Percentiles rank a stretch among this genome's conserved stretches.
phyloP scores from a whole-genome alignment of 1,284 basidiomycete genomes.

The Phaffia rhodozyma region DNA sequence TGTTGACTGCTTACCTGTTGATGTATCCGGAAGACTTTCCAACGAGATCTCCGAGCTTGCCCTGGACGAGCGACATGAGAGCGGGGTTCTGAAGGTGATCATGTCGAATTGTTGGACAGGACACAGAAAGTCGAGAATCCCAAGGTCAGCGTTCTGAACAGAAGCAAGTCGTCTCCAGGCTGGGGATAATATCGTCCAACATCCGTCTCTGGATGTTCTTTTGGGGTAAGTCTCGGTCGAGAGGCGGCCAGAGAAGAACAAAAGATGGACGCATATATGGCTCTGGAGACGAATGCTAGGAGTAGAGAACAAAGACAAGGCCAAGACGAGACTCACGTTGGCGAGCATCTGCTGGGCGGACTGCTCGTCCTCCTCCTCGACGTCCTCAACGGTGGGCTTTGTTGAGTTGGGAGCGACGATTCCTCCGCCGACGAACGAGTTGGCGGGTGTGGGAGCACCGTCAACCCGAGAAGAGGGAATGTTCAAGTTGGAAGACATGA shows the following conservation, averaged over 20 bases:
- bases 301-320: background rate
- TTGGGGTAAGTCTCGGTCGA: background rate
- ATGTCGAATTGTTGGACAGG: background rate
- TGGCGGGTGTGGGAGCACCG: constrained; percentile 1
- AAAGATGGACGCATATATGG: background rate
- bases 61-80: constrained; percentile 47
- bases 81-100: constrained; percentile 41
- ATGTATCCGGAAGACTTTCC: constrained; percentile 75
- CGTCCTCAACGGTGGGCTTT: constrained; percentile 56
- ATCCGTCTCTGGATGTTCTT: too few relatives aligned
- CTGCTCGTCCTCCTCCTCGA: constrained; percentile 43
- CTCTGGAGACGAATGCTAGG: background rate
- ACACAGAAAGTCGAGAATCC: too few relatives aligned
- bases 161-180: background rate
- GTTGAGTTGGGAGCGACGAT: constrained; percentile 50
- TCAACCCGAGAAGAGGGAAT: constrained; percentile 11
- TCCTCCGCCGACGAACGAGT: constrained; percentile 3
- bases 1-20: constrained; percentile 41
- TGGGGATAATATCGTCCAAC: too few relatives aligned
- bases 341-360: constrained; percentile 37
- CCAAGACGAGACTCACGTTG: constrained; percentile 28
- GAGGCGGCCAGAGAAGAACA: background rate
- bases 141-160: constrained; percentile 10
- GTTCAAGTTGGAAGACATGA: constrained; percentile 19
- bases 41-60: constrained; percentile 53